Evolutionary conservation across 768 basidiomycete species (phyloP).

Genomic region (Exsudoporus frostii): DNA sequence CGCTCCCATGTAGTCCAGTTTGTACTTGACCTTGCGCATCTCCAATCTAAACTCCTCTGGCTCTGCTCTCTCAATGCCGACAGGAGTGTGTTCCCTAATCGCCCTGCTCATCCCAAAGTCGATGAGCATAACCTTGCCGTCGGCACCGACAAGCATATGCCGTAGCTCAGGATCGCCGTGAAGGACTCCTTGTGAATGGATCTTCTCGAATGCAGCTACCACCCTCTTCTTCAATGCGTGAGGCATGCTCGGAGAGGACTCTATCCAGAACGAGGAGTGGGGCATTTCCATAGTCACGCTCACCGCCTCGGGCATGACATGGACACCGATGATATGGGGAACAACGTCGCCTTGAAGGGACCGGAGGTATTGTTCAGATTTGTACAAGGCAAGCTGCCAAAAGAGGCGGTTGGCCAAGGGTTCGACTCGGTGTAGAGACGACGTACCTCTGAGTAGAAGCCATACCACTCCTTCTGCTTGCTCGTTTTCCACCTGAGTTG

Average conservation of each 20-base stretch:
- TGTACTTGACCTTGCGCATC: conserved; percentile 54
- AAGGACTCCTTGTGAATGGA: conserved; percentile 46
- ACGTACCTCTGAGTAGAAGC: conserved; percentile 40
- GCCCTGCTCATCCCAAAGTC: conserved; percentile 49
- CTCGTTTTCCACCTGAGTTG: conserved; percentile 31
- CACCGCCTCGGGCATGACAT: conserved; percentile 36
- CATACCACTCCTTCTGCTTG: conserved; percentile 35
- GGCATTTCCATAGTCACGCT: conserved; percentile 52
- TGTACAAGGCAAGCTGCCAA: conserved; percentile 50
- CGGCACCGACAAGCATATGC: conserved; percentile 54
- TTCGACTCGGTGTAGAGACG: conserved; percentile 13
- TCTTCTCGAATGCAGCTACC: conserved; percentile 46
- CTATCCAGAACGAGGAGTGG: conserved; percentile 58
- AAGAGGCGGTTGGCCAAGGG: conserved; percentile 2
- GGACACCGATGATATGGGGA: conserved; percentile 51
- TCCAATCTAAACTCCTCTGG: conserved; percentile 45
- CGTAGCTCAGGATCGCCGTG: conserved; percentile 47
- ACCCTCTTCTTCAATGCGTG: conserved; percentile 48
- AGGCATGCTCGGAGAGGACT: conserved; percentile 58
- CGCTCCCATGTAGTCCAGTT: conserved; percentile 45
- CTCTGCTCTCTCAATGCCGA: conserved; percentile 37
- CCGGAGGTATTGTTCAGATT: conserved; percentile 42
- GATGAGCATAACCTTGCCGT: conserved; percentile 51
- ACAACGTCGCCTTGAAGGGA: conserved; percentile 52
- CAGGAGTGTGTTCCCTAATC: conserved; percentile 24